Base-by-base conservation (phyloP, 352 stramenopile species). In the Phytopythium oedochilum region DNA sequence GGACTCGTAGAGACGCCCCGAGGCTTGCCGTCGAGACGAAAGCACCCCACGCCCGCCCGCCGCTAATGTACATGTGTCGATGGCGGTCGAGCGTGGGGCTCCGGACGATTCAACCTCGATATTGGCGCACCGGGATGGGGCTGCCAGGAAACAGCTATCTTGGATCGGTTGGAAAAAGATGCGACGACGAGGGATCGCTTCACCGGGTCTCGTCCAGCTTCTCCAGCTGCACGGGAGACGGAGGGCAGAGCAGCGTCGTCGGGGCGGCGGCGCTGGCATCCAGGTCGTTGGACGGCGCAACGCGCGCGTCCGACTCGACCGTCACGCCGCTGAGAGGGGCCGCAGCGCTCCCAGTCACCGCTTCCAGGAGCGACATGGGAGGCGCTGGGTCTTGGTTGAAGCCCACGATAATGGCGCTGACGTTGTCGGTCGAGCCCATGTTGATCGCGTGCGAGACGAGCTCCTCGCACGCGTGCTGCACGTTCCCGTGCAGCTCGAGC, bases 391-490 rank as follows among this genome's bases (percentile, higher is more conserved):
- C 66, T 43, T 88, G 80, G 66, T 91, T 84, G 38, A 94, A 85
- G 63, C 76, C 88, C 36, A 93, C 67, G 52, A 95, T 69, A 25
- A 92, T 75, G 20, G 74, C 83, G 34, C 73, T 95, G 34, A 95
- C 85, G 53, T 95, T 95, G 70, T 95, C 85, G 1, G 71, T 82
- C 17, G 83, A 92, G 35, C 83, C 83, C 38, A 89, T 77, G 48
- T 70, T 82, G 55, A 95, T 87, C 25, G 85, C 85, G 54, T 90
- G 75, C 46, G 78, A 87, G 20, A 95, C 82, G 46, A 95, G 78
- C 61, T 91, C 80, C 42, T 95, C 80, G 23, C 79, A 86, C 34
- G 77, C 79, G 53, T 93, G 81, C 60, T 92, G 83, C 28, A 89
- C 81, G 42, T 88, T 68, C 48, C 74, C 76, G 52, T 91, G 78